Base-by-base conservation (phyloP, 108 stramenopile species). In the Fistulifera pelliculosa region DNA sequence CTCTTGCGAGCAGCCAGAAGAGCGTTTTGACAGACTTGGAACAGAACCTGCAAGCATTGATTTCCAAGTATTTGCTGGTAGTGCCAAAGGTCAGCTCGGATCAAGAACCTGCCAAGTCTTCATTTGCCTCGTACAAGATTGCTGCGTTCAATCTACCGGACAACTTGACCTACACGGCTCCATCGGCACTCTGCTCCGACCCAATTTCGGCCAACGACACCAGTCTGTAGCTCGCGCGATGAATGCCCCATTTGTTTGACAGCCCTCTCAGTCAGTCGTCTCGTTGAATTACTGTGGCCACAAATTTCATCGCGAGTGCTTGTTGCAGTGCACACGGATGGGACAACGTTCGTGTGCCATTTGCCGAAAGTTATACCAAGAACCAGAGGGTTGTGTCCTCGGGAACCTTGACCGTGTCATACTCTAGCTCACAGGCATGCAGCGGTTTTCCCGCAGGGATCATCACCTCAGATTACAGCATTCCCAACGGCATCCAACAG, bases 331-430 rank as follows among this genome's bases (percentile, higher is more conserved):
- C 22, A 5, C 15, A 3, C 4, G 50, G 5, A 6, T 5, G 22
- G 17, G 22, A 6, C 31, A 35, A 26, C 22, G 22, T 7, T 23
- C 19, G n/a, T 57, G 56, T 57, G 17, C 41, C n/a, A 5, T 6
- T 21, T 57, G 56, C 41, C n/a, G 23, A n/a, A 44, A 44, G 39
- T 18, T 22, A 1, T 41, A 23, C 19, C 25, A 22, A 12, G 41
- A 41, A 11, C 69, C 68, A 0, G 28, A 41, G 76, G 76, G 2
- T 56, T 43, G 25, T 45, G 51, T 25, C 77, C 77, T 64, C 70
- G 22, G 77, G 77, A 16, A 49, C 61, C 27, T 22, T 18, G 17
- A 18, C 13, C 18, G 15, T 31, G 28, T 11, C 17, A 5, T 17
- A 28, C n/a, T 28, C 16, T 2, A 14, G 10, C 31, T 54, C 31